These are phyloP conservation scores for Mrakia gelida DNA, from an alignment of 768 basidiomycete species.

Conservation along the genomic window DNA sequence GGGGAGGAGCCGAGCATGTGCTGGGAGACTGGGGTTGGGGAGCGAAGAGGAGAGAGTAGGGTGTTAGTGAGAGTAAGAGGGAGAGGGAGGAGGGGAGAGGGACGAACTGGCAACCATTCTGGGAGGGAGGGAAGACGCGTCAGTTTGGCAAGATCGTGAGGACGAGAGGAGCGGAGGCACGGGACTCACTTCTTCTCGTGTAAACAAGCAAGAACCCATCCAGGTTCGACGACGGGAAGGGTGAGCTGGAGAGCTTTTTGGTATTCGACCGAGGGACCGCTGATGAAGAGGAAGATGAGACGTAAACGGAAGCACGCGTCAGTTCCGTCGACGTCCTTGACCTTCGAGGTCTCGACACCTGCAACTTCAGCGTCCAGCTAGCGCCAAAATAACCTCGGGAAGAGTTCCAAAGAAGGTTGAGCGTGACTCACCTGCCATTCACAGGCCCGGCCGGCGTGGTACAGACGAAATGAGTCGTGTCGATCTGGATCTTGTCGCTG, in stretches of 20 bases:
- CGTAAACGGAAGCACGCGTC: background rate
- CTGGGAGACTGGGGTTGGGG: constrained; percentile 22
- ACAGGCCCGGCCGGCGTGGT: constrained; percentile 74
- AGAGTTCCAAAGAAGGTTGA: too few relatives aligned
- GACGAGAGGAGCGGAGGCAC: background rate
- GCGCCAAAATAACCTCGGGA: too few relatives aligned
- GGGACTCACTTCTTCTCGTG: constrained; percentile 56
- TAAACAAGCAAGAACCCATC: constrained; percentile 89
- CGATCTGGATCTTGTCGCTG: constrained; percentile 91
- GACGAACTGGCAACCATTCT: constrained; percentile 22
- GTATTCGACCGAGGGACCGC: constrained; percentile 78
- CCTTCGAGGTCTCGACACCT: too few relatives aligned
- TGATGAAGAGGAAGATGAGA: constrained; percentile 34
- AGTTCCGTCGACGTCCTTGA: background rate
- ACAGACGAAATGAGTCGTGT: constrained; percentile 97
- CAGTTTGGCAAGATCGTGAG: background rate
- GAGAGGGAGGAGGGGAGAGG: background rate
- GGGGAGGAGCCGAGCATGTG: constrained; percentile 31
- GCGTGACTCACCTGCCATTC: background rate
- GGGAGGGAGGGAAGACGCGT: background rate
- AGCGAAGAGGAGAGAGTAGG: background rate
- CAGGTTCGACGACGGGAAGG: constrained; percentile 90
- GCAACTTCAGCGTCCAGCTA: too few relatives aligned
- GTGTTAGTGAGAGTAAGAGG: background rate
- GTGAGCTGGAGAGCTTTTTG: constrained; percentile 90